A percentile compares a stretch with the other conserved stretches of the same genome.
Evolutionary conservation across 2,329 filamentous ascomycete genomes (phyloP).

Genomic region (Beauveria medogensis): DNA sequence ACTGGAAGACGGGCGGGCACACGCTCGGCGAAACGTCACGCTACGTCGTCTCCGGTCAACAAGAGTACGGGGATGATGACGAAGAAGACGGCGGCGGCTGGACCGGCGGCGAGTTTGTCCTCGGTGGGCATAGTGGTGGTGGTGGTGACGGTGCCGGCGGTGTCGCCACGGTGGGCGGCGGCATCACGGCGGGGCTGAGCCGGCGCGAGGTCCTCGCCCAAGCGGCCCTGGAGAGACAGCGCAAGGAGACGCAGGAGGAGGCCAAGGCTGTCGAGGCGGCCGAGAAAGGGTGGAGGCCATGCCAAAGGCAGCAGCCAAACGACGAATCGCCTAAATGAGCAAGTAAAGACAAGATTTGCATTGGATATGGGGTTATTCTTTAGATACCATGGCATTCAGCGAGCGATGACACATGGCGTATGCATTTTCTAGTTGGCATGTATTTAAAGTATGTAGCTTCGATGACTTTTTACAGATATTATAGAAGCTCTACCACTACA

Average conservation of each 20-base stretch:
- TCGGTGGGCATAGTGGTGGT: constrained; percentile 50
- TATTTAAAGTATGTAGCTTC: neutral
- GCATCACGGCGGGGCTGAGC: constrained; percentile 42
- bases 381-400: neutral
- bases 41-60: constrained; percentile 43
- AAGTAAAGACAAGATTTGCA: neutral
- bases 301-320: constrained; percentile 18
- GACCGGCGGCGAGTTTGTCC: constrained; percentile 71
- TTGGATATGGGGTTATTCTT: neutral
- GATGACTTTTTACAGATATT: too few relatives aligned
- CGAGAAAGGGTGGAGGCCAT: constrained; percentile 23
- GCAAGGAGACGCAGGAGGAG: constrained; percentile 25
- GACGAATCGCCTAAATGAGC: neutral
- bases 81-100: constrained; percentile 65
- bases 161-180: constrained; percentile 36
- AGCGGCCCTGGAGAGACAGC: constrained; percentile 29
- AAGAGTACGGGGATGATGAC: constrained; percentile 35
- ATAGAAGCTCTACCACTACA: too few relatives aligned
- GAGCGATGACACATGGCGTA: neutral
- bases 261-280: constrained; percentile 22
- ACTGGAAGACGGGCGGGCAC: constrained; percentile 67
- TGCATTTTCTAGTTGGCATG: neutral
- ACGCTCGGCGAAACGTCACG: constrained; percentile 57
- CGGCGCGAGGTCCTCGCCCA: constrained; percentile 67
- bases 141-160: constrained; percentile 50